Evolutionary conservation across 2,329 filamentous ascomycete species (phyloP), one percentile per base, ranked within the genome.

Genomic region (Metarhizium brunneum): DNA sequence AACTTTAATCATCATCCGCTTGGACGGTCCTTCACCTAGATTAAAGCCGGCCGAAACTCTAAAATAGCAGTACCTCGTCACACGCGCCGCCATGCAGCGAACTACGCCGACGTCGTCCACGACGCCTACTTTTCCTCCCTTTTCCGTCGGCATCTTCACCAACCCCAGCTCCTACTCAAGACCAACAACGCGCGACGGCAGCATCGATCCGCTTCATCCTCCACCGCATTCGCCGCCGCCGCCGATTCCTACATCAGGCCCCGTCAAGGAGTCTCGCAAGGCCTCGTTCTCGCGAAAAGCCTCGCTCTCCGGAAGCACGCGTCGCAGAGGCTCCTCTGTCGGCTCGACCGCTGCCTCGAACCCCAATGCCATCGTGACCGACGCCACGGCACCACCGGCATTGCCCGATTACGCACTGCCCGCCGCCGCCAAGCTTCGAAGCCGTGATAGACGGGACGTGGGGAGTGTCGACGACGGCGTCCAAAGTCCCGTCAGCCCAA

Each of bases 231-330:
- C 50, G 13, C 30, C 11, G 32, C 50, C 42, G n/a, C 45, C 45
- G 20, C 45, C 45, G 8, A 48, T 48, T 30, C 45, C 45, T 30
- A 18, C 25, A n/a, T 48, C 45, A 4, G 25, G 10, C 6, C 45
- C 45, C 10, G 20, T 30, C 32, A 74, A 79, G 66, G 76, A 78
- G 61, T 16, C 54, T 25, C 74, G 78, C 69, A 76, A 78, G 62
- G 66, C 73, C 29, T 82, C 79, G 48, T 79, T 81, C 64, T 71
- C 73, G 55, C 80, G 79, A 62, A 82, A 80, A 64, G 60, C 78
- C 8, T 81, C 80, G 47, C 74, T 82, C 58, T 76, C 76, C 45
- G 73, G 73, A 55, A 71, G 71, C 60, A 72, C 75, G 29, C 72
- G 74, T 10, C 69, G 73, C 8, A 69, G 74, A 50, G 68, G 69